These are phyloP conservation scores for Cyclotella choctawhatcheeana DNA, from an alignment of 108 stramenopile genomes.

Conservation along the genomic window DNA sequence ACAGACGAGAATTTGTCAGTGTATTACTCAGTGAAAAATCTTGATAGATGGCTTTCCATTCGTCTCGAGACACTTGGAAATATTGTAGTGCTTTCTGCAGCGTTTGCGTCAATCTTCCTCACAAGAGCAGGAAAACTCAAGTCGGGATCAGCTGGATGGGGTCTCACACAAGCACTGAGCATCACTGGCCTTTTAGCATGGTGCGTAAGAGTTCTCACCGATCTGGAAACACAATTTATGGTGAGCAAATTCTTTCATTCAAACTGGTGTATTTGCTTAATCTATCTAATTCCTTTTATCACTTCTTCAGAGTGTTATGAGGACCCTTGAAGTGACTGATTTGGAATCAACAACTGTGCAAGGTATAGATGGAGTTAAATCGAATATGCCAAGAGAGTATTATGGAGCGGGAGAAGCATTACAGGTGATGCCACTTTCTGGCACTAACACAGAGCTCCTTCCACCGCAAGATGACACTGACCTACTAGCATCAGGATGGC, in stretches of 20 bases:
- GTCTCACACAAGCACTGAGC: constrained; percentile 88
- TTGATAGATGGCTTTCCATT: constrained; percentile 83
- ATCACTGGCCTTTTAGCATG: constrained; percentile 94
- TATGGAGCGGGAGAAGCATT: constrained; percentile 59
- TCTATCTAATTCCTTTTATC: too few species aligned
- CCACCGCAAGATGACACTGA: too few species aligned
- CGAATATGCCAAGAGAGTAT: background rate
- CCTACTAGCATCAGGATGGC: too few species aligned
- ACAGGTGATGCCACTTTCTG: constrained; percentile 41
- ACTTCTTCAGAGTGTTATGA: constrained; percentile 73
- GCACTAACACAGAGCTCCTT: too few species aligned
- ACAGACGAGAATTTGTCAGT: constrained; percentile 69
- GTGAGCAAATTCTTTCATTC: too few species aligned
- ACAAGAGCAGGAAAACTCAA: constrained; percentile 57
- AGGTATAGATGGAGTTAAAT: constrained; percentile 6
- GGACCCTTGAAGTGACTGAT: constrained; percentile 68
- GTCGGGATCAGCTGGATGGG: constrained; percentile 94
- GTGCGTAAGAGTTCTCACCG: constrained; percentile 92
- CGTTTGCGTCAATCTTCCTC: constrained; percentile 70
- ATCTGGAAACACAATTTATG: constrained; percentile 92
- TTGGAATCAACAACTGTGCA: constrained; percentile 28
- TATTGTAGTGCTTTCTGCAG: constrained; percentile 67
- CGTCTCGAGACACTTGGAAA: constrained; percentile 62
- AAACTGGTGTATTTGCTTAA: too few species aligned
- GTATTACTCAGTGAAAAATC: constrained; percentile 72